Evolutionary conservation across 306 rosid species (phyloP).

Genomic region (Quercus gilva): DNA sequence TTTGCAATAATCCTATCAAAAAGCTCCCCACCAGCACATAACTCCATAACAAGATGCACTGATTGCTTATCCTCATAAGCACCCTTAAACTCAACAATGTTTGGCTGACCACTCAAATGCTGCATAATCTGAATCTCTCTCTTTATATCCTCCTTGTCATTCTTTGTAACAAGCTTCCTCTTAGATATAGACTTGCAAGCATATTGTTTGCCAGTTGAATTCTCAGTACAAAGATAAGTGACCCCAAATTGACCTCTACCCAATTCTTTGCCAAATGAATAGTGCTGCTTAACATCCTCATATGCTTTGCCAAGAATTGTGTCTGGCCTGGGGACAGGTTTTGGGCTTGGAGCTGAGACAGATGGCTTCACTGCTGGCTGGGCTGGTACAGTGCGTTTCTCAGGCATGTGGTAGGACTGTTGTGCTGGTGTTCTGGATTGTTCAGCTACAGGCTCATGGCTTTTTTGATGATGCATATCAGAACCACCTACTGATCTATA

Average conservation of each 20-base stretch:
- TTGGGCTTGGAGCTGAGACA: conserved; percentile 38
- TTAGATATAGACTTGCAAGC: conserved; percentile 91
- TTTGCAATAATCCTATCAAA: conserved; percentile 85
- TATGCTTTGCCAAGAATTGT: conserved; percentile 63
- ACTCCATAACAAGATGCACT: conserved; percentile 84
- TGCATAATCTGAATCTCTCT: conserved; percentile 94
- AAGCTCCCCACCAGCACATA: conserved; percentile 91
- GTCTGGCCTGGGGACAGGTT: conserved; percentile 30
- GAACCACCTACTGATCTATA: conserved; percentile 33
- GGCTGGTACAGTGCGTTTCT: conserved; percentile 26
- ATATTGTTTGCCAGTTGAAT: conserved; percentile 54
- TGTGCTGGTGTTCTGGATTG: conserved; percentile 41
- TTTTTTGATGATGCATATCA: conserved; percentile 31
- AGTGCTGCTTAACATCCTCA: conserved; percentile 65
- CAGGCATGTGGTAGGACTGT: conserved; percentile 39
- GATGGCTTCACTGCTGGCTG: conserved; percentile 32
- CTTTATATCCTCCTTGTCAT: conserved; percentile 73
- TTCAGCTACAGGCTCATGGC: conserved; percentile 38
- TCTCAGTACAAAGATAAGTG: conserved; percentile 70
- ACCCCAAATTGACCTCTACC: conserved; percentile 97
- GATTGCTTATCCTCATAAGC: conserved; percentile 76
- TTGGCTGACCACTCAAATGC: conserved; percentile 89
- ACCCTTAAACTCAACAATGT: conserved; percentile 86
- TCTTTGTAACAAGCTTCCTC: conserved; percentile 64
- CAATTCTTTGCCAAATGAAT: conserved; percentile 68